Evolutionary conservation across 2,329 filamentous ascomycete species (phyloP).

Genomic region (Chaetomiaceae sp.): DNA sequence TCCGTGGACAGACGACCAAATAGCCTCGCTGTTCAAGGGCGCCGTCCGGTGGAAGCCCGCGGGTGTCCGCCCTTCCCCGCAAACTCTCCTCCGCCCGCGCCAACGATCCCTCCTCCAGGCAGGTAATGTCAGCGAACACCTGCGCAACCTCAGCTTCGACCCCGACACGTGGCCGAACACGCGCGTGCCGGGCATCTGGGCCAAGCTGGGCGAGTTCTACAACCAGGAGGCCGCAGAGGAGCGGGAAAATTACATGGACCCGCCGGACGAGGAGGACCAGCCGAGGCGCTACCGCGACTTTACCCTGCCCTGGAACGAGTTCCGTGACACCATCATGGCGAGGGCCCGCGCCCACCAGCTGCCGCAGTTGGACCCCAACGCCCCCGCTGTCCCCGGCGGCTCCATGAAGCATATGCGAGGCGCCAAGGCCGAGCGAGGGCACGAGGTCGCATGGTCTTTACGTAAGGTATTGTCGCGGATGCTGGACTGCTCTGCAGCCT

Average conservation of each 20-base stretch:
- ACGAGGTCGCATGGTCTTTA: constrained; percentile 28
- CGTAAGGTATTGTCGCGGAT: too few species aligned
- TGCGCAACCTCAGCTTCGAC: constrained; percentile 76
- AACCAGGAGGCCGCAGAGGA: constrained; percentile 83
- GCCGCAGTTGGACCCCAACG: constrained; percentile 36
- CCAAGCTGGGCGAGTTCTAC: constrained; percentile 77
- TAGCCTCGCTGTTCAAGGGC: constrained; percentile 86
- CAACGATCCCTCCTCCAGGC: constrained; percentile 44
- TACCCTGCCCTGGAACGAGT: constrained; percentile 50
- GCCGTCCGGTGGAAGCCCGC: constrained; percentile 97
- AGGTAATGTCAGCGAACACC: constrained; percentile 82
- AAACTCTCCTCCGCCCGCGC: not conserved
- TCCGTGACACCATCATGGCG: constrained; percentile 44
- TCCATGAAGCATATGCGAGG: constrained; percentile 45
- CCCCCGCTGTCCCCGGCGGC: constrained; percentile 24
- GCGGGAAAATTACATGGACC: constrained; percentile 60
- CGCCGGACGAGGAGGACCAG: constrained; percentile 52
- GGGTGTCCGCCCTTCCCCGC: constrained; percentile 46
- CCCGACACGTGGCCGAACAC: constrained; percentile 70
- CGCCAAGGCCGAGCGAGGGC: constrained; percentile 32
- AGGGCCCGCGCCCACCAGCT: constrained; percentile 45
- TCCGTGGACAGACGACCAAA: constrained; percentile 93
- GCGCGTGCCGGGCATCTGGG: constrained; percentile 86
- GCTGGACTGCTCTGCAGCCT: too few species aligned
- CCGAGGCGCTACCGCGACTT: constrained; percentile 64